Conservation (phyloP, 495 filamentous ascomycete species). For the Penicillium mononematosum region DNA sequence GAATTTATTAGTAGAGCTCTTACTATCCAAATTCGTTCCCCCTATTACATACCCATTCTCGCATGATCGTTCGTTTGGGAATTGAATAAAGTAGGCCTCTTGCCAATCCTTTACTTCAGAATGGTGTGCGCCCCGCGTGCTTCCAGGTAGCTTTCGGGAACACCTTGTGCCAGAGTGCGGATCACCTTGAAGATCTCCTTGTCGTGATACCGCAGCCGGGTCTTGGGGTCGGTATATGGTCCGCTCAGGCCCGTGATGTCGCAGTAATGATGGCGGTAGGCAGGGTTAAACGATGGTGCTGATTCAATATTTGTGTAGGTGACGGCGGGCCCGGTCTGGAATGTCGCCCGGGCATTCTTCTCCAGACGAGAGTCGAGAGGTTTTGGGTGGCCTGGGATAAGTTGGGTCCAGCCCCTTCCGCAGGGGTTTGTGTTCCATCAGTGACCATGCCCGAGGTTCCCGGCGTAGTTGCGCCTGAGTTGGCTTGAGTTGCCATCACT, state of each 20-base stretch:
- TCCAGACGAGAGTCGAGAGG: conserved; percentile 81
- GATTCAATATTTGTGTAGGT: conserved; percentile 96
- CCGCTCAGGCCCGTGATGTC: conserved; percentile 89
- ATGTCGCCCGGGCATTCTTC: conserved; percentile 55
- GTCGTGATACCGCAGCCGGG: conserved; percentile 82
- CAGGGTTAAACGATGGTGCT: conserved; percentile 74
- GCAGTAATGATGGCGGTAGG: conserved; percentile 80
- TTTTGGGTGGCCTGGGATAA: conserved; percentile 81
- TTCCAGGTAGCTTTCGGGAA: conserved; percentile 83
- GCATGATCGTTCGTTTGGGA: neutral
- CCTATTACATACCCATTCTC: conserved; percentile 1
- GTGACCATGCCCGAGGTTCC: conserved; percentile 54
- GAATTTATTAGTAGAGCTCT: conserved; percentile 1
- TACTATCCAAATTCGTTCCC: neutral
- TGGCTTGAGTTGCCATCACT: conserved; percentile 73
- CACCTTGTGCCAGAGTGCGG: conserved; percentile 69
- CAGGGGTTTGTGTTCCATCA: conserved; percentile 56
- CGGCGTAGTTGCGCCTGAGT: conserved; percentile 78
- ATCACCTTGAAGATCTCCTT: conserved; percentile 84
- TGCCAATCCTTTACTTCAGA: conserved; percentile 61
- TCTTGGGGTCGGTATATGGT: conserved; percentile 91
- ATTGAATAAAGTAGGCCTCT: neutral
- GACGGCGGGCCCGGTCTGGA: conserved; percentile 60
- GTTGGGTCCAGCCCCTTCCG: conserved; percentile 58
- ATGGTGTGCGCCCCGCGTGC: conserved; percentile 88